Conservation (phyloP, 2,329 filamentous ascomycete species). For the Magnaporthales sp. region DNA sequence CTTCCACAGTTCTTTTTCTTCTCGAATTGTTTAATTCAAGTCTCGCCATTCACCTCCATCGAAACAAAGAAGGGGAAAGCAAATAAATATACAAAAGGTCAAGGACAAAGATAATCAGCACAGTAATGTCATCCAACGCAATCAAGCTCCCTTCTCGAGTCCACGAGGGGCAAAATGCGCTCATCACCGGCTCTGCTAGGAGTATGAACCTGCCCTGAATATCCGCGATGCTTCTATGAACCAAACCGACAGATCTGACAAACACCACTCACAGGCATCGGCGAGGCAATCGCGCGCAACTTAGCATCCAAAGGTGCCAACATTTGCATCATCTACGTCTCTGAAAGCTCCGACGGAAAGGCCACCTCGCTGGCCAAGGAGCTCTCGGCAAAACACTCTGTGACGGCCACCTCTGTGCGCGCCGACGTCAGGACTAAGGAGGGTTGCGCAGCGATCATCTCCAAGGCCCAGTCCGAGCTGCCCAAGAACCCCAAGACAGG, state of each 20-base stretch:
- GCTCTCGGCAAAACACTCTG: slow-evolving; percentile 18
- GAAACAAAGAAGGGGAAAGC: not conserved
- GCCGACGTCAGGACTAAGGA: slow-evolving; percentile 28
- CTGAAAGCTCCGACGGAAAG: slow-evolving; percentile 14
- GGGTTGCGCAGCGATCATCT: not conserved
- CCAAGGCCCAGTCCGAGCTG: not conserved
- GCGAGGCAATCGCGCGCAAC: slow-evolving; percentile 32
- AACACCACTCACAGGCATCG: slow-evolving; percentile 20
- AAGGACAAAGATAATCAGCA: not conserved
- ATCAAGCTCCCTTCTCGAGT: slow-evolving; percentile 15
- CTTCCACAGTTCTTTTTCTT: not conserved
- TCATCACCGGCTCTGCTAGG: slow-evolving; percentile 72
- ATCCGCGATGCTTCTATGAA: too few species aligned
- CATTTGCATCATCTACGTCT: slow-evolving; percentile 37
- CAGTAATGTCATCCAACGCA: not conserved
- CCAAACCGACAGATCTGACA: not conserved
- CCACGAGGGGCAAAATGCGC: slow-evolving; percentile 67
- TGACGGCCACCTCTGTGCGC: slow-evolving; percentile 25
- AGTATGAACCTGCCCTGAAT: not conserved
- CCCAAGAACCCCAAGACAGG: slow-evolving; percentile 10
- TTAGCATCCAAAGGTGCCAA: slow-evolving; percentile 34
- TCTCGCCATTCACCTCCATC: not conserved
- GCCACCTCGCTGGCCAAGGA: slow-evolving; percentile 18
- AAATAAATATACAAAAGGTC: not conserved
- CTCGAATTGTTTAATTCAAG: not conserved